Percentiles rank a stretch among this genome's conserved stretches.
phyloP scores from a whole-genome alignment of 148 eudicot genomes.

The Rheum nobile region DNA sequence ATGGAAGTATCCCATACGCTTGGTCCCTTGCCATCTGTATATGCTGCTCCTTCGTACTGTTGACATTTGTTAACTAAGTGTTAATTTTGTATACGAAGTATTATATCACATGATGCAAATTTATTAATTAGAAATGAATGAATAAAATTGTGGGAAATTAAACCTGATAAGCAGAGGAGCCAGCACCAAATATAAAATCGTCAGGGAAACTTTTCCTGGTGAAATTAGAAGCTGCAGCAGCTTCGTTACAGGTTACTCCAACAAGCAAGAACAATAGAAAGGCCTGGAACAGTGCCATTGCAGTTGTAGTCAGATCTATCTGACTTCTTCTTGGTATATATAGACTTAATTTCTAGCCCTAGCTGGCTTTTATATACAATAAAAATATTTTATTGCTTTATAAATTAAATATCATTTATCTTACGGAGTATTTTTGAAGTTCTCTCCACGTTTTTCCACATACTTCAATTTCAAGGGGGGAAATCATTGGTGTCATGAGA shows the following conservation, averaged over 20 bases:
- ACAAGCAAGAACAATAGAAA: neutral
- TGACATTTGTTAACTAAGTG: neutral
- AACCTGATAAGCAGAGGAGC: conserved; percentile 11
- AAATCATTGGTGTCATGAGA: no score
- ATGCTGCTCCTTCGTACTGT: conserved; percentile 3
- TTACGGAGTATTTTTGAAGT: no score
- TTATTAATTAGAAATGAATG: neutral
- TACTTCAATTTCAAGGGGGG: no score
- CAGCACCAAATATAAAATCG: conserved; percentile 3
- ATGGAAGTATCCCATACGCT: conserved; percentile 8
- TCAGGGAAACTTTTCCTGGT: neutral
- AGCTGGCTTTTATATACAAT: no score
- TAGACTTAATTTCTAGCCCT: neutral
- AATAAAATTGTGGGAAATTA: no score
- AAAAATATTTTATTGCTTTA: no score
- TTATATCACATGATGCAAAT: no score
- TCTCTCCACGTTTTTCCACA: no score
- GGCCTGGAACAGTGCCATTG: neutral
- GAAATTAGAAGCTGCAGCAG: neutral
- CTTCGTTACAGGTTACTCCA: neutral
- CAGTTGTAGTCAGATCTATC: neutral
- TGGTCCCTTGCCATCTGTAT: neutral
- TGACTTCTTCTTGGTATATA: neutral
- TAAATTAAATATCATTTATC: no score
- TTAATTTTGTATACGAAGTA: neutral